Percentiles rank a stretch among this genome's conserved stretches.
phyloP scores from a whole-genome alignment of 306 rosid species.

The Abrus pulchellus region DNA sequence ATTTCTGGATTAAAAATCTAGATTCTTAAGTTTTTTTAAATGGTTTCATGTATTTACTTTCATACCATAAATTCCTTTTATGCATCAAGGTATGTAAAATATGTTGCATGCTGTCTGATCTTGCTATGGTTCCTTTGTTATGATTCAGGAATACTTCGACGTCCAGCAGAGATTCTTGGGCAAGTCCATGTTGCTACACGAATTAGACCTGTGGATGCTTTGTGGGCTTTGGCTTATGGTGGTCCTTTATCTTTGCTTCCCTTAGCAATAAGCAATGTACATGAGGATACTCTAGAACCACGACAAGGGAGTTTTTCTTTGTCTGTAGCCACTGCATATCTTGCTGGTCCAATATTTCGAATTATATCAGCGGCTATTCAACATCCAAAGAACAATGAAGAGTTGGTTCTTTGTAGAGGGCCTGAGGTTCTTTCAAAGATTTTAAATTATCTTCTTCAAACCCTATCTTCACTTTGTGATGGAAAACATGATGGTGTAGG shows the following conservation, averaged over 20 bases:
- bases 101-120: slow-evolving; percentile 45
- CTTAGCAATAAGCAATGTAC: slow-evolving; percentile 73
- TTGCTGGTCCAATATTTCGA: slow-evolving; percentile 87
- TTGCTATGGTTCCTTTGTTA: slow-evolving; percentile 42
- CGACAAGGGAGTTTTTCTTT: slow-evolving; percentile 66
- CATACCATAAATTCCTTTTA: slow-evolving; percentile 37
- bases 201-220: slow-evolving; percentile 81
- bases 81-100: slow-evolving; percentile 39
- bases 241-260: slow-evolving; percentile 98
- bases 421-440: slow-evolving; percentile 98
- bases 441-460: slow-evolving; percentile 83
- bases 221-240: slow-evolving; percentile 97
- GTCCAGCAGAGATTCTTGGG: slow-evolving; percentile 99
- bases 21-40: slow-evolving; percentile 20
- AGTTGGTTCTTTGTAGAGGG: slow-evolving; percentile 80
- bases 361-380: slow-evolving; percentile 78
- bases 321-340: slow-evolving; percentile 80
- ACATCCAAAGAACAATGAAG: slow-evolving; percentile 90
- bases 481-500: slow-evolving; percentile 78
- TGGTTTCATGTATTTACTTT: slow-evolving; percentile 37
- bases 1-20: slow-evolving; percentile 37
- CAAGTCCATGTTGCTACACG: slow-evolving; percentile 95
- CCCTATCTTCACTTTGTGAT: slow-evolving; percentile 76
- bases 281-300: slow-evolving; percentile 82
- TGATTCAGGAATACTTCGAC: slow-evolving; percentile 80